Conservation (phyloP, 805 yeast genomes). For the Debaryomyces maramus region DNA sequence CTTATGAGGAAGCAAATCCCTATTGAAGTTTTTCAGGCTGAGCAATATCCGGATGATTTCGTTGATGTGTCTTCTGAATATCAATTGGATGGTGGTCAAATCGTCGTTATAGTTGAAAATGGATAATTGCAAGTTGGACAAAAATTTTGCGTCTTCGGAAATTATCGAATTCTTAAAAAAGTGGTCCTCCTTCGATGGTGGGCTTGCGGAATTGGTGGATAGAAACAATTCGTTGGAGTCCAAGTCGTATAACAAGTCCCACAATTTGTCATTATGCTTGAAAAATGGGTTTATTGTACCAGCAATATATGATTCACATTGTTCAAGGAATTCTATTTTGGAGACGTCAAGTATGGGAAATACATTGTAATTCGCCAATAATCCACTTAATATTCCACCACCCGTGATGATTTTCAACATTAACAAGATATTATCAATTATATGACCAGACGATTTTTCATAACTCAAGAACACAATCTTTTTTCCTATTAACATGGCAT, state of each 20-base stretch:
- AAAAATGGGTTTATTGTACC: slow-evolving; percentile 72
- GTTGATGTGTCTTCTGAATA: slow-evolving; percentile 45
- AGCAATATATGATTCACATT: slow-evolving; percentile 46
- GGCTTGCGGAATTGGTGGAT: slow-evolving; percentile 17
- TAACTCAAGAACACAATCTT: slow-evolving; percentile 38
- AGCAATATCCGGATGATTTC: slow-evolving; percentile 40
- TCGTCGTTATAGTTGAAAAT: slow-evolving; percentile 48
- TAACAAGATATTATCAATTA: slow-evolving; percentile 42
- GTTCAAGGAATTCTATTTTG: slow-evolving; percentile 49
- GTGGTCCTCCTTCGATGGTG: slow-evolving; percentile 10
- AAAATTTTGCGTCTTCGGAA: slow-evolving; percentile 45
- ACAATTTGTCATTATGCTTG: slow-evolving; percentile 50
- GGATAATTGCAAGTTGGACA: slow-evolving; percentile 42
- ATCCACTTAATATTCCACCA: slow-evolving; percentile 43
- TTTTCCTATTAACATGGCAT: slow-evolving; percentile 41
- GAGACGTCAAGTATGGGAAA: slow-evolving; percentile 66
- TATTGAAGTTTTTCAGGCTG: slow-evolving; percentile 37
- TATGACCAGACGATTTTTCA: slow-evolving; percentile 42
- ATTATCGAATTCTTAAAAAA: slow-evolving; percentile 37
- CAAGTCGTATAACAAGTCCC: slow-evolving; percentile 64
- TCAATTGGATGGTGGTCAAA: slow-evolving; percentile 43
- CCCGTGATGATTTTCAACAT: slow-evolving; percentile 43
- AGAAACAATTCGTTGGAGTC: slow-evolving; percentile 48
- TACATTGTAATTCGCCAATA: slow-evolving; percentile 38
- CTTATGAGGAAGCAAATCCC: slow-evolving; percentile 14